These are phyloP conservation scores for Clonostachys chloroleuca DNA, from an alignment of 2,329 filamentous ascomycete species.

Conservation along the genomic window DNA sequence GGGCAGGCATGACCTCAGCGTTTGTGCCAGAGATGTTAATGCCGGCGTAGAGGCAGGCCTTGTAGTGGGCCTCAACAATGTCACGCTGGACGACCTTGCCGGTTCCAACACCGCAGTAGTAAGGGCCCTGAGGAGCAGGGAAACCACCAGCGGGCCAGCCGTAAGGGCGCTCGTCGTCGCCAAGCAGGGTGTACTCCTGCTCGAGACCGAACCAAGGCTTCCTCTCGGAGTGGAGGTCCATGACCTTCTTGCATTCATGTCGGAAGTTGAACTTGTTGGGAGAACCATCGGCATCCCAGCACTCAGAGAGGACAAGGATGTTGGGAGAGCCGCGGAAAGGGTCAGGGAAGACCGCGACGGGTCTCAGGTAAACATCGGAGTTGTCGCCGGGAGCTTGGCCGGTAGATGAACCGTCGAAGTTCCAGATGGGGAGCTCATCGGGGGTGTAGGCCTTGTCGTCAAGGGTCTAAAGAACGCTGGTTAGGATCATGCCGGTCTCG, in stretches of 20 bases:
- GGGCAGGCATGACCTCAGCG: constrained; percentile 95
- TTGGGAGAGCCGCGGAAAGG: constrained; percentile 88
- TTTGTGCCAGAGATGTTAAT: constrained; percentile 98
- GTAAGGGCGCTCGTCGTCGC: constrained; percentile 80
- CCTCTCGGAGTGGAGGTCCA: constrained; percentile 79
- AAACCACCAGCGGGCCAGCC: constrained; percentile 69
- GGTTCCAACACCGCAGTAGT: constrained; percentile 85
- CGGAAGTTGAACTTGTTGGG: constrained; percentile 99
- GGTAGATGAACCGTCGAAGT: constrained; percentile 76
- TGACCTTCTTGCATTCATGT: constrained; percentile 83
- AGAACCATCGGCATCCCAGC: constrained; percentile 87
- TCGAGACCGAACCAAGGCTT: constrained; percentile 97
- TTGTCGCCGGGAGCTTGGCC: constrained; percentile 90
- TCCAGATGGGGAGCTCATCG: constrained; percentile 50
- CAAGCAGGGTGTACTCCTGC: constrained; percentile 85
- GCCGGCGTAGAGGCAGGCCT: constrained; percentile 74
- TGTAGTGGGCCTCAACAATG: constrained; percentile 72
- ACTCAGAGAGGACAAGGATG: constrained; percentile 91
- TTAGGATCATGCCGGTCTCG: not conserved
- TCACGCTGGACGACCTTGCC: constrained; percentile 98
- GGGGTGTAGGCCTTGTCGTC: constrained; percentile 43
- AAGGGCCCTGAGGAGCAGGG: constrained; percentile 64
- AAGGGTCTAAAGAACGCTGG: constrained; percentile 34
- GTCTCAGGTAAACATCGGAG: constrained; percentile 95
- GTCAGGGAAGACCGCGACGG: constrained; percentile 83